Evolutionary conservation across 495 filamentous ascomycete species (phyloP).

Genomic region (Cryomyces antarcticus): DNA sequence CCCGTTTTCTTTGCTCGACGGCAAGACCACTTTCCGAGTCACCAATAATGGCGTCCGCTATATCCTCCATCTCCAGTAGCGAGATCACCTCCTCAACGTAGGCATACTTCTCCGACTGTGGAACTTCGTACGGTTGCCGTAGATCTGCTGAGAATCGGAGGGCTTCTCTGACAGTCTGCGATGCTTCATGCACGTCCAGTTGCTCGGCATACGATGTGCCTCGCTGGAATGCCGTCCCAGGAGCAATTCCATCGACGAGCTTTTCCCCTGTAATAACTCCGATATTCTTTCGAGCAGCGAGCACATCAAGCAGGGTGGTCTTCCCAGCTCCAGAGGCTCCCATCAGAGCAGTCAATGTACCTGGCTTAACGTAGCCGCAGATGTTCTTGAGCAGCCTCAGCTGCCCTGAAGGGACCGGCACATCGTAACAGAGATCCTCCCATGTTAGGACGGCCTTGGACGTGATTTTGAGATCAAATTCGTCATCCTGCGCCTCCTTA

Average conservation of each 20-base stretch:
- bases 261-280: slow-evolving; percentile 58
- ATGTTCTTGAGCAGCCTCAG: slow-evolving; percentile 49
- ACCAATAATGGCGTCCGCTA: slow-evolving; percentile 74
- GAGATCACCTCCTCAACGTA: slow-evolving; percentile 73
- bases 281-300: slow-evolving; percentile 58
- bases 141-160: slow-evolving; percentile 67
- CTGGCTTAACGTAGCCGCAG: slow-evolving; percentile 61
- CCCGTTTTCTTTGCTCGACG: slow-evolving; percentile 77
- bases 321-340: slow-evolving; percentile 76
- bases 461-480: slow-evolving; percentile 36
- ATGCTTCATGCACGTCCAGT: slow-evolving; percentile 58
- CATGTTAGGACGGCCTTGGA: slow-evolving; percentile 35
- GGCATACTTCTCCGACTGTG: slow-evolving; percentile 51
- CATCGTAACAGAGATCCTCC: slow-evolving; percentile 38
- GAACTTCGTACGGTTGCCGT: slow-evolving; percentile 50
- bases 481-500: slow-evolving; percentile 19
- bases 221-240: slow-evolving; percentile 53
- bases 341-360: slow-evolving; percentile 64
- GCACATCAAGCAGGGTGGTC: slow-evolving; percentile 61
- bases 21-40: slow-evolving; percentile 56
- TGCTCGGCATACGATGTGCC: slow-evolving; percentile 71
- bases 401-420: slow-evolving; percentile 47
- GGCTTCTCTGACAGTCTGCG: slow-evolving; percentile 66
- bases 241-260: slow-evolving; percentile 47
- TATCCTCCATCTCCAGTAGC: slow-evolving; percentile 61